A percentile compares a stretch with the other conserved stretches of the same genome.
Conservation (phyloP, 2,329 filamentous ascomycete genomes). For the Penicillium sp. region DNA sequence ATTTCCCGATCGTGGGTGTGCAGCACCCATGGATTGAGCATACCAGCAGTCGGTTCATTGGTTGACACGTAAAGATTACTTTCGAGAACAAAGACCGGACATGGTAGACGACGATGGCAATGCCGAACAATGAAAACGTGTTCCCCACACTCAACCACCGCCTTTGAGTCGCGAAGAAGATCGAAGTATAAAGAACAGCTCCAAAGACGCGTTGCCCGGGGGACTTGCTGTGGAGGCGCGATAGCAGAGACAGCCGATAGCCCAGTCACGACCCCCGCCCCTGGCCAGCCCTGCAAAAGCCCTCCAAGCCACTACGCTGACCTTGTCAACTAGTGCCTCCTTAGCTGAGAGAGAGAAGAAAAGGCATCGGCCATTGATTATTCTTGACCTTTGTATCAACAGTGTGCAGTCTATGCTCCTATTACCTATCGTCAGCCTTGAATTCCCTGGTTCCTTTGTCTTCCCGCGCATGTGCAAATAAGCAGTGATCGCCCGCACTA, state of each 20-base stretch:
- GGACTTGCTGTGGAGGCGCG: background rate
- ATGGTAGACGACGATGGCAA: background rate
- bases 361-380: background rate
- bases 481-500: constrained; percentile 4
- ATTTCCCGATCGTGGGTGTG: background rate
- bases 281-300: background rate
- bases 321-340: background rate
- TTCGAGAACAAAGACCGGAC: background rate
- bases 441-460: background rate
- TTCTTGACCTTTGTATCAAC: background rate
- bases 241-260: background rate
- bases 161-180: background rate
- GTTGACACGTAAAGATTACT: background rate
- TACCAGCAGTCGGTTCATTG: background rate
- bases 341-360: background rate
- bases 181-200: background rate
- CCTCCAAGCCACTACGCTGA: background rate
- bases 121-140: background rate
- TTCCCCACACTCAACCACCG: background rate
- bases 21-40: constrained; percentile 3
- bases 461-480: background rate
- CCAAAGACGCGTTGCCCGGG: background rate
- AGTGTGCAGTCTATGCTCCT: background rate
- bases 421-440: background rate
- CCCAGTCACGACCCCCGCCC: background rate